Evolutionary conservation across 2,329 filamentous ascomycete species (phyloP).

Genomic region (Phialocephala subalpina): DNA sequence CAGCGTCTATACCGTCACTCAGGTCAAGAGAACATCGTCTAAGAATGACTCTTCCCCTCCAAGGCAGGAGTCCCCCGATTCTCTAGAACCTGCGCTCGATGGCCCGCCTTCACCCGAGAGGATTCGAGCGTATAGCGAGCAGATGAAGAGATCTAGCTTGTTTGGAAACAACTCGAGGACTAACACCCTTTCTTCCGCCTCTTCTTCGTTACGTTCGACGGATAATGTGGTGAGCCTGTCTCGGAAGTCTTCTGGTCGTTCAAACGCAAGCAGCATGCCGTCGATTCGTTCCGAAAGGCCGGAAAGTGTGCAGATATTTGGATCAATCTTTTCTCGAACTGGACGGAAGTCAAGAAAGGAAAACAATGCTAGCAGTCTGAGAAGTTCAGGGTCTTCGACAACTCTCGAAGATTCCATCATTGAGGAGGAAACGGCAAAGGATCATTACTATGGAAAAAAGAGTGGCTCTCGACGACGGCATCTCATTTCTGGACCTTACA

Average conservation of each 20-base stretch:
- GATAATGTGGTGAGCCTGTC: slow-evolving; percentile 52
- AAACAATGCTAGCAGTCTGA: slow-evolving; percentile 42
- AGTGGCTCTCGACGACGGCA: slow-evolving; percentile 27
- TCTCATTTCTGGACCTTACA: slow-evolving; percentile 68
- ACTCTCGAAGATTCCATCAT: slow-evolving; percentile 20
- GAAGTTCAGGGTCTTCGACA: slow-evolving; percentile 27
- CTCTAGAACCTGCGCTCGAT: slow-evolving; percentile 66
- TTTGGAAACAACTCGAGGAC: slow-evolving; percentile 54
- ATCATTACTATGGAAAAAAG: slow-evolving; percentile 34
- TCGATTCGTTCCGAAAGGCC: slow-evolving; percentile 57
- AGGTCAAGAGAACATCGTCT: slow-evolving; percentile 22
- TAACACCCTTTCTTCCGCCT: slow-evolving; percentile 61
- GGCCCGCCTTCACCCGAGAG: slow-evolving; percentile 67
- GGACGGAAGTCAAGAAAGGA: slow-evolving; percentile 58
- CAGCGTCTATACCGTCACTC: slow-evolving; percentile 22
- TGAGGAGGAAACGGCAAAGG: slow-evolving; percentile 34
- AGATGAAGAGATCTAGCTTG: slow-evolving; percentile 63
- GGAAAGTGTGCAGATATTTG: slow-evolving; percentile 67
- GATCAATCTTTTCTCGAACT: slow-evolving; percentile 64
- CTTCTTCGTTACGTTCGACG: slow-evolving; percentile 58
- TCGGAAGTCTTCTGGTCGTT: slow-evolving; percentile 64
- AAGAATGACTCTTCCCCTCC: slow-evolving; percentile 27
- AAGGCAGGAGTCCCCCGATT: slow-evolving; percentile 45
- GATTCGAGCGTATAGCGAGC: slow-evolving; percentile 64
- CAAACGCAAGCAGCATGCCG: slow-evolving; percentile 60